A percentile compares a stretch with the other conserved stretches of the same genome.
Conservation (phyloP, 2,329 filamentous ascomycete genomes). For the Cyanodermella asteris region DNA sequence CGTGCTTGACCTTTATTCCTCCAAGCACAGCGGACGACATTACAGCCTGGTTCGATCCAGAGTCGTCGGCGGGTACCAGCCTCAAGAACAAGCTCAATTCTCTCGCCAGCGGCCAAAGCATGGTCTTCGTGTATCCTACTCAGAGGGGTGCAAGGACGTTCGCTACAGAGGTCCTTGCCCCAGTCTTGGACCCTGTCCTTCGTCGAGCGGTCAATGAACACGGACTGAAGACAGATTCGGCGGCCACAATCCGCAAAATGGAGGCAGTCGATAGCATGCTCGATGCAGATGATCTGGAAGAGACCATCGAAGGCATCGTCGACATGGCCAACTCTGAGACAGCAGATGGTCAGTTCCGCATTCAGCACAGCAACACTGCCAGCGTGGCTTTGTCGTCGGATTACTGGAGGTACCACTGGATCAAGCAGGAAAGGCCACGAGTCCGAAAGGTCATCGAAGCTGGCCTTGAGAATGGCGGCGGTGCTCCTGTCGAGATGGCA, state of each 20-base stretch:
- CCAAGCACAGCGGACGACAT: too few relatives aligned
- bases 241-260: conserved; percentile 31
- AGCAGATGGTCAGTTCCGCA: conserved; percentile 15
- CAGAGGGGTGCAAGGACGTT: conserved; percentile 34
- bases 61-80: too few relatives aligned
- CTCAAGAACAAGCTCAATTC: too few relatives aligned
- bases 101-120: too few relatives aligned
- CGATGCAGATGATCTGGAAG: conserved; percentile 29
- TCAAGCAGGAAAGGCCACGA: conserved; percentile 39
- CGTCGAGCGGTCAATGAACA: conserved; percentile 37
- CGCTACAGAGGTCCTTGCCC: conserved; percentile 35
- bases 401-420: conserved; percentile 42
- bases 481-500: too few relatives aligned
- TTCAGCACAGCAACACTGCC: conserved; percentile 30
- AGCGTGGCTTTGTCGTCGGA: conserved; percentile 28
- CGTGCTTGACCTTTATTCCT: too few relatives aligned
- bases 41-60: too few relatives aligned
- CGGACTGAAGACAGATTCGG: conserved; percentile 34
- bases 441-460: conserved; percentile 27
- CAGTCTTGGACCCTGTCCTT: conserved; percentile 38
- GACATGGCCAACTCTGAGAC: conserved; percentile 9
- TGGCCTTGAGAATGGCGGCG: conserved; percentile 10
- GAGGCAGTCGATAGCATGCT: conserved; percentile 30
- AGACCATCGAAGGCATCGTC: conserved; percentile 18
- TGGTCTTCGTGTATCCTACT: conserved; percentile 42